These are phyloP conservation scores for Lactarius hengduanensis DNA, from an alignment of 768 basidiomycete genomes.

Conservation along the genomic window DNA sequence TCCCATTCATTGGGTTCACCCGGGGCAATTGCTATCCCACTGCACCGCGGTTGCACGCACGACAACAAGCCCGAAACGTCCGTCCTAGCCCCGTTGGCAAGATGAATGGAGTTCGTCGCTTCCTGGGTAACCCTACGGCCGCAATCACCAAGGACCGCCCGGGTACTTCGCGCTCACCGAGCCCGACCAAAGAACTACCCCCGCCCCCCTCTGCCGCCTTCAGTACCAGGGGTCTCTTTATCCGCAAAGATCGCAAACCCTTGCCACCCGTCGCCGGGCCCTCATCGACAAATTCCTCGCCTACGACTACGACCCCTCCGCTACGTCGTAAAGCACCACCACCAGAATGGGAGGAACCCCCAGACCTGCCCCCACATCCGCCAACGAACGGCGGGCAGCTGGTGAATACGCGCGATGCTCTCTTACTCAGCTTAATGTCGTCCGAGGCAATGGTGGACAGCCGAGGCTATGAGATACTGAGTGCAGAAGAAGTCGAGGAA, in stretches of 20 bases:
- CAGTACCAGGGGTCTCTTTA: conserved; percentile 28
- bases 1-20: neutral
- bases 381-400: conserved; percentile 15
- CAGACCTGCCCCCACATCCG: neutral
- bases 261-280: conserved; percentile 32
- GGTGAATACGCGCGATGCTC: conserved; percentile 73
- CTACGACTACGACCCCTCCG: conserved; percentile 7
- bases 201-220: conserved; percentile 16
- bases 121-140: conserved; percentile 28
- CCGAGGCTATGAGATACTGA: conserved; percentile 73
- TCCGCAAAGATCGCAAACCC: conserved; percentile 28
- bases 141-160: conserved; percentile 1
- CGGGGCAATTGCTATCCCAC: neutral
- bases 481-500: conserved; percentile 67
- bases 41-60: neutral
- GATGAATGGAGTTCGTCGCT: conserved; percentile 39
- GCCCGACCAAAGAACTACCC: conserved; percentile 23
- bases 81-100: conserved; percentile 3
- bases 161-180: conserved; percentile 29
- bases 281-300: conserved; percentile 32
- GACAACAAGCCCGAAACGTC: neutral
- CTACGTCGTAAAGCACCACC: conserved; percentile 20
- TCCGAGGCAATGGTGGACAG: conserved; percentile 96
- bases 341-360: conserved; percentile 7
- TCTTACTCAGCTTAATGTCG: conserved; percentile 85